phyloP scores from a whole-genome alignment of 108 stramenopile species.

The Discostella pseudostelligera region DNA sequence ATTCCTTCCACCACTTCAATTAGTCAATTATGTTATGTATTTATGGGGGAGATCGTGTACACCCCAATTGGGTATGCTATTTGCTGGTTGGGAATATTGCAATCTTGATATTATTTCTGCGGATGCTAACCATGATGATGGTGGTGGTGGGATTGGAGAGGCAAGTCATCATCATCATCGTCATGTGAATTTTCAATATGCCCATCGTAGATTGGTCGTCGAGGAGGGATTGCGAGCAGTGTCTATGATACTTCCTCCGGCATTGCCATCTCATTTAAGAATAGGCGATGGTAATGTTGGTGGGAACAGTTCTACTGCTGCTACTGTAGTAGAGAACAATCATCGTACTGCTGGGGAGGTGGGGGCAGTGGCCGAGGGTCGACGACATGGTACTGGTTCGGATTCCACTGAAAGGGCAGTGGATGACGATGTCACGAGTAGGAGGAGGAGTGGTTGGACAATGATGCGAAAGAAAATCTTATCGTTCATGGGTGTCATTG shows the following conservation, averaged over 20 bases:
- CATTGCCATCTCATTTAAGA: slow-evolving; percentile 5
- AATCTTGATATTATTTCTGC: neutral
- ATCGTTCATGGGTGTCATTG: slow-evolving; percentile 43
- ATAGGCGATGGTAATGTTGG: slow-evolving; percentile 1
- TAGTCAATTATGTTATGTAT: slow-evolving; percentile 37
- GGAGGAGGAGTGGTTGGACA: slow-evolving; percentile 12
- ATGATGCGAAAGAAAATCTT: slow-evolving; percentile 32
- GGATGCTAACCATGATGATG: slow-evolving; percentile 6
- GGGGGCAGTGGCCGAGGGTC: neutral
- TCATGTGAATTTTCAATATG: slow-evolving; percentile 52
- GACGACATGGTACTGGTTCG: neutral
- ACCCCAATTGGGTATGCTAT: slow-evolving; percentile 37
- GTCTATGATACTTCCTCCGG: slow-evolving; percentile 30
- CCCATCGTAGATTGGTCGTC: slow-evolving; percentile 43
- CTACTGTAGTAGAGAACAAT: neutral
- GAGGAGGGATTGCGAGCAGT: slow-evolving; percentile 40
- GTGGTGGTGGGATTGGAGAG: neutral
- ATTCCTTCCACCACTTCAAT: slow-evolving; percentile 38
- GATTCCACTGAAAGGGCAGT: neutral
- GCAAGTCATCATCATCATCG: slow-evolving; percentile 6
- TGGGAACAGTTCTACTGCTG: neutral
- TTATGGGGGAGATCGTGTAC: slow-evolving; percentile 36
- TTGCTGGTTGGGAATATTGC: slow-evolving; percentile 47
- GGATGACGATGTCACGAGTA: neutral
- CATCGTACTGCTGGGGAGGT: neutral